Evolutionary conservation across 805 yeast genomes (phyloP).

Genomic region (Candida silvicultrix): DNA sequence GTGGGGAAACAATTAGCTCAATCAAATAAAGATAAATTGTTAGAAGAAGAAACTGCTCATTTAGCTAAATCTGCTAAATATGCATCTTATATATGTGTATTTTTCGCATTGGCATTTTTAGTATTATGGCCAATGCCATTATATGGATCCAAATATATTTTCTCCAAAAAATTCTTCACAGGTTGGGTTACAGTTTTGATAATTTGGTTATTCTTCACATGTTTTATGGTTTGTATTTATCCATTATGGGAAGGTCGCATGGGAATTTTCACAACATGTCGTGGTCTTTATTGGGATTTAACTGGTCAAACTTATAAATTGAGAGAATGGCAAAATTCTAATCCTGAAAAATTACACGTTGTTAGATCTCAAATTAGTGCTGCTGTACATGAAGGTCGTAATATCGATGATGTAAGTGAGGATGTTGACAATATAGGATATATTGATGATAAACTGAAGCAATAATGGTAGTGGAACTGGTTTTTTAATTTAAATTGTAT

Average conservation of each 20-base stretch:
- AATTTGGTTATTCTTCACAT: slow-evolving; percentile 72
- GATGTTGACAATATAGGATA: slow-evolving; percentile 9
- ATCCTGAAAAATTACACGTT: slow-evolving; percentile 72
- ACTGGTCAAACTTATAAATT: slow-evolving; percentile 72
- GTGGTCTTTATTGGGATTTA: slow-evolving; percentile 84
- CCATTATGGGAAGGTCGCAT: slow-evolving; percentile 74
- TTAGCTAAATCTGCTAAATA: slow-evolving; percentile 52
- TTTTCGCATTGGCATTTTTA: slow-evolving; percentile 56
- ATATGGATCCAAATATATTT: slow-evolving; percentile 77
- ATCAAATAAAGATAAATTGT: slow-evolving; percentile 16
- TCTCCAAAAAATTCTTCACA: slow-evolving; percentile 70
- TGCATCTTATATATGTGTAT: slow-evolving; percentile 55
- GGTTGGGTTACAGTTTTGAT: slow-evolving; percentile 86
- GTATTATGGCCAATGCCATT: slow-evolving; percentile 93
- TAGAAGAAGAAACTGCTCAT: slow-evolving; percentile 44
- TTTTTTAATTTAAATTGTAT: neutral
- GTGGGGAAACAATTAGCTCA: slow-evolving; percentile 23
- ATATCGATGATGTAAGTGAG: slow-evolving; percentile 7
- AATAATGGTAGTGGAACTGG: neutral
- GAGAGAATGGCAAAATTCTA: slow-evolving; percentile 64
- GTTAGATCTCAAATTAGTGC: slow-evolving; percentile 60
- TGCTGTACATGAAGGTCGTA: slow-evolving; percentile 19
- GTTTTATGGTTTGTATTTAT: slow-evolving; percentile 53
- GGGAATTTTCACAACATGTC: slow-evolving; percentile 53
- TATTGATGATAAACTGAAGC: slow-evolving; percentile 17